phyloP scores from a whole-genome alignment of 805 yeast species.

The Candida berthetii region DNA sequence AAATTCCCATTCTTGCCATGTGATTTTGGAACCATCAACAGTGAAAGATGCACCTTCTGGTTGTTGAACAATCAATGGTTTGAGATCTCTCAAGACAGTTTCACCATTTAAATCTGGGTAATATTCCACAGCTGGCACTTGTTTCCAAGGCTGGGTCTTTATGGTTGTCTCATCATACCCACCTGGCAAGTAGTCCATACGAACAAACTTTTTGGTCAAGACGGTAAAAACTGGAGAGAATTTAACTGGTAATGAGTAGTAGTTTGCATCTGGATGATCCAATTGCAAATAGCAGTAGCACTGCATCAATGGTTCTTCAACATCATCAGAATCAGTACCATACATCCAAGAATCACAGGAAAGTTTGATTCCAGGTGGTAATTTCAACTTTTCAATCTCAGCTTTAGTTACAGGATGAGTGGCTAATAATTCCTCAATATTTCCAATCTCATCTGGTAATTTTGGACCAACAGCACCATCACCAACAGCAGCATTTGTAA shows the following conservation, averaged over 20 bases:
- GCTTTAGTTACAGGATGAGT: conserved; percentile 53
- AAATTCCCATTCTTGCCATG: conserved; percentile 85
- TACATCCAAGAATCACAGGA: conserved; percentile 83
- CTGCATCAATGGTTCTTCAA: conserved; percentile 53
- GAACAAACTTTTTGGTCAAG: conserved; percentile 49
- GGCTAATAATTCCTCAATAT: conserved; percentile 43
- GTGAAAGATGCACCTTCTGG: conserved; percentile 78
- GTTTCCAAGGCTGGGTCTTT: conserved; percentile 53
- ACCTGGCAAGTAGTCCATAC: conserved; percentile 70
- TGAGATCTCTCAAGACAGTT: conserved; percentile 41
- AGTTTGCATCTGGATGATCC: conserved; percentile 65
- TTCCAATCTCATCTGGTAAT: conserved; percentile 56
- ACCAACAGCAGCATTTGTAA: conserved; percentile 49
- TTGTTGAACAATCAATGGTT: conserved; percentile 64
- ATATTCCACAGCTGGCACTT: conserved; percentile 60
- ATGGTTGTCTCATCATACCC: conserved; percentile 56
- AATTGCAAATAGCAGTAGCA: conserved; percentile 71
- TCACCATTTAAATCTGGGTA: conserved; percentile 66
- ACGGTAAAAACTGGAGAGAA: conserved; percentile 71
- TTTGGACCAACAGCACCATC: conserved; percentile 67
- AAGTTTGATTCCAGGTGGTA: conserved; percentile 46
- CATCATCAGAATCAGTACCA: conserved; percentile 59
- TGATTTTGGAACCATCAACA: conserved; percentile 50
- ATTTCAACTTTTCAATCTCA: conserved; percentile 59
- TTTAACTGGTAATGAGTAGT: conserved; percentile 67